phyloP scores from a whole-genome alignment of 2,329 filamentous ascomycete species.

The Penicillium corylophilum region DNA sequence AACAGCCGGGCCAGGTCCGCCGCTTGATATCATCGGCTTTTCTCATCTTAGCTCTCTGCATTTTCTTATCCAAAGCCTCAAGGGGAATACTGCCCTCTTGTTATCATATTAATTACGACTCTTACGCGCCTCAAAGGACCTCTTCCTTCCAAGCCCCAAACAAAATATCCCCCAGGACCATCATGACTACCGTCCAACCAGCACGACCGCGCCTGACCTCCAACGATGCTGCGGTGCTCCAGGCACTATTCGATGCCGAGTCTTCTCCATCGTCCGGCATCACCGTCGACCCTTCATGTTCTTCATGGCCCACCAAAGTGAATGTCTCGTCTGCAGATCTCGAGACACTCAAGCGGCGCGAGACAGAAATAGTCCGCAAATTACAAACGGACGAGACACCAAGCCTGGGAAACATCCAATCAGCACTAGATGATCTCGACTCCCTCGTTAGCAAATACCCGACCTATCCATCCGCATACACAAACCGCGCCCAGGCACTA shows the following conservation, averaged over 20 bases:
- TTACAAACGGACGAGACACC: conserved; percentile 30
- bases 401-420: conserved; percentile 24
- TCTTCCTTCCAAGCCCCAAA: background rate
- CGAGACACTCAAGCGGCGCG: conserved; percentile 38
- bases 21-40: background rate
- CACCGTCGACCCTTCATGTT: conserved; percentile 39
- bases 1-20: conserved; percentile 17
- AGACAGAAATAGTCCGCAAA: conserved; percentile 41
- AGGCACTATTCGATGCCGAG: conserved; percentile 49
- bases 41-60: background rate
- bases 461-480: conserved; percentile 54
- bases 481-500: conserved; percentile 56
- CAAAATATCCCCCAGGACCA: background rate
- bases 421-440: conserved; percentile 41
- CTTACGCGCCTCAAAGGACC: background rate
- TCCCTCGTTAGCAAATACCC: conserved; percentile 45
- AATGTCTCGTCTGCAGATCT: conserved; percentile 39
- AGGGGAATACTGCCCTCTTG: background rate
- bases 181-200: conserved; percentile 22
- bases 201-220: conserved; percentile 35
- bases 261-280: conserved; percentile 41
- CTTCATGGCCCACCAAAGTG: conserved; percentile 39
- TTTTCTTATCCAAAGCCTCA: background rate
- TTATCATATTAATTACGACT: background rate
- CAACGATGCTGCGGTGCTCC: conserved; percentile 47